These are phyloP conservation scores for Leishmania tarentolae DNA, from an alignment of 208 protist genomes.

Conservation along the genomic window DNA sequence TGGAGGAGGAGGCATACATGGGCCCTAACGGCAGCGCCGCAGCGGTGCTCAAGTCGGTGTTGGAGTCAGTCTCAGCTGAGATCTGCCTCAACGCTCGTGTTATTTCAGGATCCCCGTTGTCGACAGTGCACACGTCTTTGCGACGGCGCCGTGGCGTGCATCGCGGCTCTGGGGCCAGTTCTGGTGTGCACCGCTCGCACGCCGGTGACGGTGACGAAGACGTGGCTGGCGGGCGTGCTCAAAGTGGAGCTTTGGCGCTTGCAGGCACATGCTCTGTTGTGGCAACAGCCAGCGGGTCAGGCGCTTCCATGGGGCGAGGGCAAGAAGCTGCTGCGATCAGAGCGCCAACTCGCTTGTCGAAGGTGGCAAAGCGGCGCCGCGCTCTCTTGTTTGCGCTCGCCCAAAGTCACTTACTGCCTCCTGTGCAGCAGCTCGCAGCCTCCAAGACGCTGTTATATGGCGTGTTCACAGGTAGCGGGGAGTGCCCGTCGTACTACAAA, in stretches of 20 bases:
- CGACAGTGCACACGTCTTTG: slow-evolving; percentile 18
- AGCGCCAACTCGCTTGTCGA: slow-evolving; percentile 8
- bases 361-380: slow-evolving; percentile 29
- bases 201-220: background rate
- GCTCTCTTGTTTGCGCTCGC: slow-evolving; percentile 49
- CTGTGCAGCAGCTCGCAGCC: slow-evolving; percentile 25
- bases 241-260: background rate
- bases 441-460: slow-evolving; percentile 55
- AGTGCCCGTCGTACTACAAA: slow-evolving; percentile 72
- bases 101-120: slow-evolving; percentile 18
- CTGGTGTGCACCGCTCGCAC: background rate
- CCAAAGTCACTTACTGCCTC: slow-evolving; percentile 36
- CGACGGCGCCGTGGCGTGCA: slow-evolving; percentile 27
- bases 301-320: background rate
- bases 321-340: background rate
- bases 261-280: background rate
- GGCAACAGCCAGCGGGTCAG: background rate
- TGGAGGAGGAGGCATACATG: slow-evolving; percentile 28
- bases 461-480: slow-evolving; percentile 63
- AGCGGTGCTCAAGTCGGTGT: slow-evolving; percentile 18
- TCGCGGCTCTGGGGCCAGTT: background rate
- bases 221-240: background rate
- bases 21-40: slow-evolving; percentile 26
- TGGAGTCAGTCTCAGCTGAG: slow-evolving; percentile 29
- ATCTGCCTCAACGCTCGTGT: slow-evolving; percentile 18